Base-by-base conservation (phyloP, 2,329 filamentous ascomycete species). In the Claviceps sp. region DNA sequence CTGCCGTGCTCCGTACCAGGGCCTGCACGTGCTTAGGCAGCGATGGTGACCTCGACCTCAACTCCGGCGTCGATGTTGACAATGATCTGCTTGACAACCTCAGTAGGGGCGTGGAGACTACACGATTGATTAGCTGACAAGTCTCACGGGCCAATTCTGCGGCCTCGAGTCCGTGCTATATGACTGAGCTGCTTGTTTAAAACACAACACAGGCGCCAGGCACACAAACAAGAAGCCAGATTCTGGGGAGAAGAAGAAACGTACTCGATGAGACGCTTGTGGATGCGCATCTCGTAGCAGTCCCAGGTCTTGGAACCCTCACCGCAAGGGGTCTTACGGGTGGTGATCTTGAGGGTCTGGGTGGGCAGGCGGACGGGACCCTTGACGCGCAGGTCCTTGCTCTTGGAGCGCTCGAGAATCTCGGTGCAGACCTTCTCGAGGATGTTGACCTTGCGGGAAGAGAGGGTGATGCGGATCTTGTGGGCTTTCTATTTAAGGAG, bases 221-320 rank as follows among this genome's bases (percentile, higher is more conserved):
- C 38, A 7, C 38, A 7, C 8, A 3, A 41, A 22, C 1, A 13
- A 14, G 42, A 13, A 24, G 24, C 24, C 5, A 6, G 16, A 3
- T 14, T 5, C 4, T 16, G 20, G 3, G 5, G 1, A 11, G 14
- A 11, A 4, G 5, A 9, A 18, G 46, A 51, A 45, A 79, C 82
- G 66, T 71, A 87, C 82, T 95, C 90, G 70, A 96, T 96, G 69
- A 96, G 81, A 65, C 90, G 87, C 86, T 96, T 96, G 84, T 96
- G 89, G 72, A 96, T 95, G 78, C 91, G 86, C 89, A 98, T 94
- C 85, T 98, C 91, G 75, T 80, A 98, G 74, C 81, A 84, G 73
- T 97, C 93, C 93, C 93, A 98, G 70, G 93, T 98, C 89, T 98
- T 98, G 75, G 87, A 94, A 78, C 93, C 93, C 84, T 98, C 93